A percentile compares a stretch with the other conserved stretches of the same genome.
Conservation (phyloP, 2,329 filamentous ascomycete genomes). For the Claviceps monticola region DNA sequence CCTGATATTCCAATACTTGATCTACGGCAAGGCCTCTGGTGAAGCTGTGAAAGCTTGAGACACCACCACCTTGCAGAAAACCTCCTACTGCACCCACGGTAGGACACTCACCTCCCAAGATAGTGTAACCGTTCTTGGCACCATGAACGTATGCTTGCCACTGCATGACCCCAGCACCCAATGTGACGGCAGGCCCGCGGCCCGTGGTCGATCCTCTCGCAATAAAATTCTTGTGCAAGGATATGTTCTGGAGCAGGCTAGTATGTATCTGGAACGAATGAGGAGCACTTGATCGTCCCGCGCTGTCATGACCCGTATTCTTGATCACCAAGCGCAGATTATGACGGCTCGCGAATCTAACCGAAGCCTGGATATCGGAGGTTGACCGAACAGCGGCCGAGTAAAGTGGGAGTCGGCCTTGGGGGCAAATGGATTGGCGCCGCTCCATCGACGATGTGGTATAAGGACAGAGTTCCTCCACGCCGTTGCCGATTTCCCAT, state of each 20-base stretch:
- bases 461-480: not conserved
- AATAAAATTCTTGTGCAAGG: not conserved
- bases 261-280: slow-evolving; percentile 2
- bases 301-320: slow-evolving; percentile 1
- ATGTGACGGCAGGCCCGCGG: not conserved
- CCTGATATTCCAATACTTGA: not conserved
- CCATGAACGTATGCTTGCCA: not conserved
- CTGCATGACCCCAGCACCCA: not conserved
- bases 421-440: not conserved
- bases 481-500: not conserved
- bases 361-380: not conserved
- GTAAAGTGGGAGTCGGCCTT: not conserved
- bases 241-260: not conserved
- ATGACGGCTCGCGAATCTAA: not conserved
- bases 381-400: not conserved
- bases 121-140: not conserved
- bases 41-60: not conserved
- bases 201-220: not conserved
- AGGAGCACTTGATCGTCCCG: not conserved
- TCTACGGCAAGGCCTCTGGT: not conserved
- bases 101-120: slow-evolving; percentile 1
- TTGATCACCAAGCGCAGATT: not conserved
- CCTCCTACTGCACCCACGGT: not conserved
- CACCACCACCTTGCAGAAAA: not conserved
- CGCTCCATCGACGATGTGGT: not conserved